Base-by-base conservation (phyloP, 345 rosid species). In the Syzygium aqueum region DNA sequence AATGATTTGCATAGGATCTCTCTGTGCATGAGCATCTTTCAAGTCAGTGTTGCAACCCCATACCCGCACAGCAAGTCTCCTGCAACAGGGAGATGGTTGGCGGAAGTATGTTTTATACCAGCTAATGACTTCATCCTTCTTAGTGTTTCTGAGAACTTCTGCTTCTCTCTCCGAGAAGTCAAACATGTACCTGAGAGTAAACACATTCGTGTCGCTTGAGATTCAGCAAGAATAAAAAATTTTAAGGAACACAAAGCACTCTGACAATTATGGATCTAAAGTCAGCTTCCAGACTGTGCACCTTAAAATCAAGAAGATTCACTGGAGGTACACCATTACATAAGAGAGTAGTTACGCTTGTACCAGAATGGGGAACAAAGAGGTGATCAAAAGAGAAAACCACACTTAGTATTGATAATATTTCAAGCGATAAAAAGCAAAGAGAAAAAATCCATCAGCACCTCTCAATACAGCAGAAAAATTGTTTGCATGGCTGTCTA, bases 21-120 rank as follows among this genome's bases (percentile, higher is more conserved):
- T 28, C 30, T 87, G 89, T n/a, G 53, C 88, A 86, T 91, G 90
- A 28, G 87, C 87, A 77, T 93, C 98, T 77, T 94, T 92, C 86
- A 89, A 27, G 89, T 91, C 88, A 0, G 94, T 86, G 88, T 97
- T 93, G 95, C 99, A 96, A 88, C 99, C 99, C 99, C 99, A 97
- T 19, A 97, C 94, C 82, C 96, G 93, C 85, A 97, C 91, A 12
- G 92, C 94, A 87, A 97, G 94, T 90, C 98, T 94, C 90, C 99
- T 92, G 30, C 96, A 93, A 85, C 94, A 92, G 0, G 95, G 94
- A 14, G 99, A 97, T 11, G 96, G 87, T 87, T 89, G 94, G 23
- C 87, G 89, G 90, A 97, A 90, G 91, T 97, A 97, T 16, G 86
- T 93, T 88, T 87, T 94, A 87, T 90, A 96, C 99, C 96, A 96